These are phyloP conservation scores for Quercus parvula DNA, from an alignment of 306 rosid species.

Conservation along the genomic window DNA sequence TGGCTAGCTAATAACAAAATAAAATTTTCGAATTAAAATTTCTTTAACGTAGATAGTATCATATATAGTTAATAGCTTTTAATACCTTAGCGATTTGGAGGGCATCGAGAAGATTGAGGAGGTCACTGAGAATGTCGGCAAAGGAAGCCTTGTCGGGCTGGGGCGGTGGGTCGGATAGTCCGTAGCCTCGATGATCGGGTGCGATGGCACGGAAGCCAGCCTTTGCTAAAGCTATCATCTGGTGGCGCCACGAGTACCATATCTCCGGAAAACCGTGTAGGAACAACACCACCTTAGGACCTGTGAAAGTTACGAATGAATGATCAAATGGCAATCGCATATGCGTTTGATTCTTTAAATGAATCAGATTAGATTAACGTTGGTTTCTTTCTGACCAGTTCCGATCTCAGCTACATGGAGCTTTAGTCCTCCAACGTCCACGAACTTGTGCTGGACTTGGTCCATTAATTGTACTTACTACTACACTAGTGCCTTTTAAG, in stretches of 20 bases:
- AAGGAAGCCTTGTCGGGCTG: constrained; percentile 33
- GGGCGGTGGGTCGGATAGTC: constrained; percentile 51
- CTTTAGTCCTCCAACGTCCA: constrained; percentile 37
- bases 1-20: not conserved
- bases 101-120: constrained; percentile 33
- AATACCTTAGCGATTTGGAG: constrained; percentile 43
- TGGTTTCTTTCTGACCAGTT: constrained; percentile 26
- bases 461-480: constrained; percentile 25
- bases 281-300: constrained; percentile 48
- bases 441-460: constrained; percentile 40
- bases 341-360: no score
- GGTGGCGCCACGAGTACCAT: constrained; percentile 70
- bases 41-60: not conserved
- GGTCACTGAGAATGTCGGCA: constrained; percentile 24
- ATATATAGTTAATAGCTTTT: not conserved
- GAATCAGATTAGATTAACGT: no score
- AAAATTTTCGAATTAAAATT: not conserved
- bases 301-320: constrained; percentile 2
- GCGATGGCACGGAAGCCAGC: constrained; percentile 55
- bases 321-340: not conserved
- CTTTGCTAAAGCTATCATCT: constrained; percentile 47
- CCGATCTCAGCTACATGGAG: constrained; percentile 52
- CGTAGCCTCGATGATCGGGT: constrained; percentile 49
- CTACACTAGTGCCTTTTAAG: no score
- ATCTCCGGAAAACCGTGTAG: constrained; percentile 64